Conservation (phyloP, 495 filamentous ascomycete species). For the Penicillium ochrochloron region DNA sequence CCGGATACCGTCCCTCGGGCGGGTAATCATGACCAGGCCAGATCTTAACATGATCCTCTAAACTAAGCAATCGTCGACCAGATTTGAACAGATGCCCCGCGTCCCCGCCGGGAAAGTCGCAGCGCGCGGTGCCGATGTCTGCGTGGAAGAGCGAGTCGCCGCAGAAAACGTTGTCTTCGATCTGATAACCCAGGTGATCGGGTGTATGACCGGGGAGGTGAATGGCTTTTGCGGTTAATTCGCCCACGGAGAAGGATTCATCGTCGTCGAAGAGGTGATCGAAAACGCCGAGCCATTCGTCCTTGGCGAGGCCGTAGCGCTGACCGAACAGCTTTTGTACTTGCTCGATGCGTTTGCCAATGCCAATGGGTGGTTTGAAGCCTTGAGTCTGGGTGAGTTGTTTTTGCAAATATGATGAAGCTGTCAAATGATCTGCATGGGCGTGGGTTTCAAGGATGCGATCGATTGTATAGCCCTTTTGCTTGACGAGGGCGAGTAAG, state of each 20-base stretch:
- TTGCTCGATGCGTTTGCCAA: conserved; percentile 57
- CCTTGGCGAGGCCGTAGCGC: conserved; percentile 48
- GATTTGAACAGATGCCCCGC: conserved; percentile 52
- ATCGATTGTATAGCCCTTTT: conserved; percentile 51
- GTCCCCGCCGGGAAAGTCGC: conserved; percentile 64
- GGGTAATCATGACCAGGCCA: conserved; percentile 60
- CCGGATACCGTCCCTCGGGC: conserved; percentile 36
- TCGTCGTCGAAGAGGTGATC: conserved; percentile 59
- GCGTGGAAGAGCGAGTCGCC: conserved; percentile 65
- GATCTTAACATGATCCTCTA: conserved; percentile 51
- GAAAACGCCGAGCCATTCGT: conserved; percentile 52
- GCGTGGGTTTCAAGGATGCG: conserved; percentile 63
- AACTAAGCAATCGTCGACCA: conserved; percentile 46
- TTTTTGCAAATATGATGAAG: conserved; percentile 57
- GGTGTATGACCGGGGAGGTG: conserved; percentile 67
- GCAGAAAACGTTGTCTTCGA: conserved; percentile 64
- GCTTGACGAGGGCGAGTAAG: conserved; percentile 45
- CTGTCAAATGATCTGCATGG: conserved; percentile 67
- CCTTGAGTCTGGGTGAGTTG: conserved; percentile 36
- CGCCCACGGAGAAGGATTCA: conserved; percentile 55
- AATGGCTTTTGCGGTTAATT: conserved; percentile 48
- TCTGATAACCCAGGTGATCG: conserved; percentile 63
- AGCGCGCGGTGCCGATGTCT: conserved; percentile 62
- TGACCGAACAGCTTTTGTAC: conserved; percentile 55
- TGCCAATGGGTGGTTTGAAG: conserved; percentile 47